Percentiles rank a stretch among this genome's conserved stretches.
Evolutionary conservation across 2,329 filamentous ascomycete genomes (phyloP).

Genomic region (Scedosporium boydii): DNA sequence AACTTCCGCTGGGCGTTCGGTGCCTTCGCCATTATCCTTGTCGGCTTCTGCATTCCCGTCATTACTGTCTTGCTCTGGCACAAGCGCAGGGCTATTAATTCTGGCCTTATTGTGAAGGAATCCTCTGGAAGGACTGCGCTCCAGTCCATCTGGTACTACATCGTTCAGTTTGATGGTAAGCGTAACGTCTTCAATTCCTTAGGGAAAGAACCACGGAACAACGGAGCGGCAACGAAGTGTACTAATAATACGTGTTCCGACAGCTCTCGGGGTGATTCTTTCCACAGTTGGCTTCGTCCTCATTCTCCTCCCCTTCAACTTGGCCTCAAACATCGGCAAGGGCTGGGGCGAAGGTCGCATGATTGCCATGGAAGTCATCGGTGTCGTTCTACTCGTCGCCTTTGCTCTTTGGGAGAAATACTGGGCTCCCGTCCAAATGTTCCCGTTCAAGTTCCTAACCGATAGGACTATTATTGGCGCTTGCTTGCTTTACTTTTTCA

Average conservation of each 20-base stretch:
- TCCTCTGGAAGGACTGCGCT: conserved; percentile 33
- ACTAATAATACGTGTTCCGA: conserved; percentile 4
- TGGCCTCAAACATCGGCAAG: conserved; percentile 22
- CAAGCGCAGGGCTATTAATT: conserved; percentile 37
- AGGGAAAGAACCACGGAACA: too few species aligned
- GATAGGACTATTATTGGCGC: conserved; percentile 39
- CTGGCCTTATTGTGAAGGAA: conserved; percentile 33
- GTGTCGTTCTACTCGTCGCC: conserved; percentile 32
- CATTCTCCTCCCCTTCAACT: conserved; percentile 41
- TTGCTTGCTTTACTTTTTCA: conserved; percentile 28
- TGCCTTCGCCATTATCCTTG: conserved; percentile 52
- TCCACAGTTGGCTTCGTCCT: conserved; percentile 41
- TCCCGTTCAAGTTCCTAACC: conserved; percentile 42
- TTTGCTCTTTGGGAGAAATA: conserved; percentile 50
- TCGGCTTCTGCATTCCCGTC: conserved; percentile 32
- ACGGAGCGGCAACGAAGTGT: too few species aligned
- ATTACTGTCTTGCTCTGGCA: conserved; percentile 22
- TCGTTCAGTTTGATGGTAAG: conserved; percentile 47
- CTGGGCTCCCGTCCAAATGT: conserved; percentile 45
- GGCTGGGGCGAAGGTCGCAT: conserved; percentile 33
- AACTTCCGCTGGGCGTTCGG: conserved; percentile 45
- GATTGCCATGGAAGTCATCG: conserved; percentile 39
- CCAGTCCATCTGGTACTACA: conserved; percentile 42
- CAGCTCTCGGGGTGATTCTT: conserved; percentile 39
- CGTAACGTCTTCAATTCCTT: conserved; percentile 2